Evolutionary conservation across 768 basidiomycete genomes (phyloP).

Genomic region (Tylopilus vinaceipallidus): DNA sequence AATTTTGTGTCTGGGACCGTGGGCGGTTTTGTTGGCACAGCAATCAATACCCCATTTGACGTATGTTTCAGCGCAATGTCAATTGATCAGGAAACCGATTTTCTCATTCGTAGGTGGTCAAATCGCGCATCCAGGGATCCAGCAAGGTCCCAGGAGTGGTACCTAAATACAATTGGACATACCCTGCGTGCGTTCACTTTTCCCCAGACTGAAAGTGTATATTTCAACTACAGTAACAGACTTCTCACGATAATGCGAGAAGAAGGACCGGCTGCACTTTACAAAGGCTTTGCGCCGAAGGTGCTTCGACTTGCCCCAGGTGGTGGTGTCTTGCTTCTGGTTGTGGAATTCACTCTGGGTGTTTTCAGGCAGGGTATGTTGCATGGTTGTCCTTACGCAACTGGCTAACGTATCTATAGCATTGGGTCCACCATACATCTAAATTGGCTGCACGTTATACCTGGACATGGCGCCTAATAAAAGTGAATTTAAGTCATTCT

Average conservation of each 20-base stretch:
- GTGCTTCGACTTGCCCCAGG: conserved; percentile 94
- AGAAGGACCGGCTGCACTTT: conserved; percentile 82
- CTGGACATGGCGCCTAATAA: neutral
- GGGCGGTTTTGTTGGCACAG: conserved; percentile 88
- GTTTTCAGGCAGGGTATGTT: conserved; percentile 67
- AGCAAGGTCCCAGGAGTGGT: conserved; percentile 61
- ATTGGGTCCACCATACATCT: conserved; percentile 35
- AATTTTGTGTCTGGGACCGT: conserved; percentile 90
- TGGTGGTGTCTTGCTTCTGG: conserved; percentile 89
- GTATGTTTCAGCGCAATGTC: conserved; percentile 27
- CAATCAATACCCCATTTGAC: conserved; percentile 85
- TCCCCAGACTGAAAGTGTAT: neutral
- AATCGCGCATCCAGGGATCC: conserved; percentile 89
- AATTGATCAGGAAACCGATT: neutral
- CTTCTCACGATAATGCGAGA: conserved; percentile 78
- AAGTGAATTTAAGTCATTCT: conserved; percentile 2
- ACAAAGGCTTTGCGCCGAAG: conserved; percentile 96
- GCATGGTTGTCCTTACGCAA: neutral
- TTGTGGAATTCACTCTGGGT: conserved; percentile 84
- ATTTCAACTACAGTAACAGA: conserved; percentile 25
- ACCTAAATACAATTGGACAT: conserved; percentile 94
- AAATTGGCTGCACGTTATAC: neutral
- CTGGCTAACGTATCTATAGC: conserved; percentile 16
- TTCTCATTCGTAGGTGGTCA: conserved; percentile 67
- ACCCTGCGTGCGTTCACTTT: conserved; percentile 59